Evolutionary conservation across 2,329 filamentous ascomycete species (phyloP).

Genomic region (Epichloe coenophiala): DNA sequence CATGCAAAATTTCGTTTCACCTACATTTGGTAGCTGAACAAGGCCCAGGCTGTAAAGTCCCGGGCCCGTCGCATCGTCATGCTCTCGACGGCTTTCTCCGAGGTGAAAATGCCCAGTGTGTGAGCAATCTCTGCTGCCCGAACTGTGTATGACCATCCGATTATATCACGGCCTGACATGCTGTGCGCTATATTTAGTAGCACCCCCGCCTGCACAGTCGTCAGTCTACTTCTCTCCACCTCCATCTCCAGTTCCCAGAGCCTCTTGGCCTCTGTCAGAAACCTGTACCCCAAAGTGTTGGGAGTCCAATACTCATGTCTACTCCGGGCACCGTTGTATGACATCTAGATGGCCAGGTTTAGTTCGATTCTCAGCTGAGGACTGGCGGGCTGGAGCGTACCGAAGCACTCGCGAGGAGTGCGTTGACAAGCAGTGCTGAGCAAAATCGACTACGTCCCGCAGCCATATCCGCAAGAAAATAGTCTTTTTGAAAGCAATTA

Average conservation of each 20-base stretch:
- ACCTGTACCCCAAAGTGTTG: constrained; percentile 19
- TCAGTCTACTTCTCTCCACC: constrained; percentile 9
- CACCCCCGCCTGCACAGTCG: constrained; percentile 23
- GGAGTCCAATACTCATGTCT: constrained; percentile 22
- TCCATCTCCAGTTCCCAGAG: constrained; percentile 22
- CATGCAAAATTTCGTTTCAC: background rate
- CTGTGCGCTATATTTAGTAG: constrained; percentile 19
- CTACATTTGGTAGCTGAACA: constrained; percentile 22
- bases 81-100: background rate
- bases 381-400: constrained; percentile 13
- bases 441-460: constrained; percentile 19
- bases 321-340: no score
- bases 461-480: constrained; percentile 26
- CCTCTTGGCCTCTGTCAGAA: constrained; percentile 24
- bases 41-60: constrained; percentile 20
- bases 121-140: constrained; percentile 20
- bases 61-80: constrained; percentile 9
- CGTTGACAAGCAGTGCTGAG: constrained; percentile 26
- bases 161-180: constrained; percentile 22
- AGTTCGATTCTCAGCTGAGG: no score
- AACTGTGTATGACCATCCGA: constrained; percentile 21
- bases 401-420: constrained; percentile 21
- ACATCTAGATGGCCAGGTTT: no score
- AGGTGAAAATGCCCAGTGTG: constrained; percentile 18
- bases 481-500: constrained; percentile 24